Percentiles rank a stretch among this genome's conserved stretches.
These are phyloP conservation scores for Kentomonas sorsogonicus DNA, from an alignment of 208 protist genomes.

Conservation along the genomic window DNA sequence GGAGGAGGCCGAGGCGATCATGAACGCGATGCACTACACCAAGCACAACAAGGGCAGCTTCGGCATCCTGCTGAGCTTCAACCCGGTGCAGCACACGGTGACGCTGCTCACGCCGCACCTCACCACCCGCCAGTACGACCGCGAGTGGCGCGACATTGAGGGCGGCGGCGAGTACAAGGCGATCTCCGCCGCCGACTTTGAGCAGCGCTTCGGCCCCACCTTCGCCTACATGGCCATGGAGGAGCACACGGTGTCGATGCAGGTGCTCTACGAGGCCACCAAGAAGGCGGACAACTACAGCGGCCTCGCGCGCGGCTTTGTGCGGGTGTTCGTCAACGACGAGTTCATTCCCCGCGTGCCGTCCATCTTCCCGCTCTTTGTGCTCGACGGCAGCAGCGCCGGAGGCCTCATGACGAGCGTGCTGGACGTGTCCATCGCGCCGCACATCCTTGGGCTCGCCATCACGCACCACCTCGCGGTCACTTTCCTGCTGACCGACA, in stretches of 20 bases:
- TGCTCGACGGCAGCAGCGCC: slow-evolving; percentile 75
- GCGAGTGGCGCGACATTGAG: slow-evolving; percentile 5
- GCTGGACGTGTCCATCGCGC: slow-evolving; percentile 70
- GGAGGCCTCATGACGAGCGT: slow-evolving; percentile 64
- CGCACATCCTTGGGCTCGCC: slow-evolving; percentile 84
- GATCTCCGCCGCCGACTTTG: neutral
- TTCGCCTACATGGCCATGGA: slow-evolving; percentile 53
- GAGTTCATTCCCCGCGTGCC: slow-evolving; percentile 40
- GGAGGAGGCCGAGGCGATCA: slow-evolving; percentile 45
- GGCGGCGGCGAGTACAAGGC: slow-evolving; percentile 4
- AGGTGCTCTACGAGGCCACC: slow-evolving; percentile 74
- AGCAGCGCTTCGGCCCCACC: slow-evolving; percentile 23
- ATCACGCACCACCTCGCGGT: slow-evolving; percentile 84
- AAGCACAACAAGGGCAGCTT: slow-evolving; percentile 55
- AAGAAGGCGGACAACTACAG: slow-evolving; percentile 63
- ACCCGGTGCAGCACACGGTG: slow-evolving; percentile 55
- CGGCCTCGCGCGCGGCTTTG: slow-evolving; percentile 72
- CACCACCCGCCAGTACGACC: slow-evolving; percentile 27
- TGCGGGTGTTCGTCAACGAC: slow-evolving; percentile 73
- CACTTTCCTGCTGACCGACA: slow-evolving; percentile 62
- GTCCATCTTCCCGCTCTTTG: slow-evolving; percentile 77
- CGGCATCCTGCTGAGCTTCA: slow-evolving; percentile 73
- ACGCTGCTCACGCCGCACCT: slow-evolving; percentile 59
- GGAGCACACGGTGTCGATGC: slow-evolving; percentile 68
- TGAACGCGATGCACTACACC: slow-evolving; percentile 31